Evolutionary conservation across 176 grass and related monocot species (phyloP), one percentile per base, ranked within the genome.

Genomic region (Phyllostachys edulis): DNA sequence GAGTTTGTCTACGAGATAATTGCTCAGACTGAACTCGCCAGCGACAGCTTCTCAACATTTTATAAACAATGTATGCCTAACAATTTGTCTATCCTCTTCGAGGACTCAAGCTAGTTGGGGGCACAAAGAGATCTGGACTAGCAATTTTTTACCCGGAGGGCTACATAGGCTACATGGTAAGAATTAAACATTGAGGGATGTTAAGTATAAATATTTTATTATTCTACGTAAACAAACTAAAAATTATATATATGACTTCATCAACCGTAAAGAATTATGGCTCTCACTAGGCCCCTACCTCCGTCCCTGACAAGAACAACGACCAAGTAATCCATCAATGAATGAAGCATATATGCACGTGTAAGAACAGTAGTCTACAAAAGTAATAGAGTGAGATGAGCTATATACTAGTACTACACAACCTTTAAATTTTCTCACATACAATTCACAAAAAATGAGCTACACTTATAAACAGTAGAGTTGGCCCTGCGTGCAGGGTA

Each of bases 321-420:
- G 51, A n/a, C 0, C 16, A 52, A 29, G 26, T 15, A 45, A 45
- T 26, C 13, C 21, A 10, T 23, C 55, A 50, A 80, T 24, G 15
- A 37, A 29, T 38, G 20, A 23, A 64, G 14, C 32, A 67, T 41
- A 76, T 26, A 60, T 69, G 23, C 38, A 24, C 15, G 71, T 50
- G 29, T 52, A 80, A 74, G 44, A 52, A 42, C 51, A 62, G 20
- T 75, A 46, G 10, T 5, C 44, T 89, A 81, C 52, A 85, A 52
- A 66, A 64, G 44, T 63, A 57, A 71, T 50, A n/a, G n/a, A 66
- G 55, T 42, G 24, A 47, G 51, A 76, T 55, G 42, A 81, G 56
- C 55, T 62, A 44, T 77, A 9, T 4, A 59, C 56, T 59, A 59
- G 21, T 59, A 11, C 9, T 11, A 59, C 21, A 3, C 56, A 59